Percentiles rank a stretch among this genome's conserved stretches.
Evolutionary conservation across 345 rosid genomes (phyloP).

Genomic region (Ceriops decandra): DNA sequence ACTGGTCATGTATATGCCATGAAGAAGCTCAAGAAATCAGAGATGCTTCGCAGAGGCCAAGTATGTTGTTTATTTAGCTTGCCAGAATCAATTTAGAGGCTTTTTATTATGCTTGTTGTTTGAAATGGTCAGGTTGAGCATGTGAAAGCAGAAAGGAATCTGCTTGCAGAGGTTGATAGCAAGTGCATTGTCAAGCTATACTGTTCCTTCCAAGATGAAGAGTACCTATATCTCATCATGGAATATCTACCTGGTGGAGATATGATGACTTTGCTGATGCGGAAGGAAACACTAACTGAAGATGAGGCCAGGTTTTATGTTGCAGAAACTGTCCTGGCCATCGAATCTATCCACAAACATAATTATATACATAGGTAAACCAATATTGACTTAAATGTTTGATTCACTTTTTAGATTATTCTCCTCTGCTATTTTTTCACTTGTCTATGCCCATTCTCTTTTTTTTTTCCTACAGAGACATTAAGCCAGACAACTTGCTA

Average conservation of each 20-base stretch:
- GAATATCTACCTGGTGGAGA: slow-evolving; percentile 79
- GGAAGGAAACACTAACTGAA: slow-evolving; percentile 57
- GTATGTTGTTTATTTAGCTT: slow-evolving; percentile 11
- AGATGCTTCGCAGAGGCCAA: slow-evolving; percentile 99
- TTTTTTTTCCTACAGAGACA: slow-evolving; percentile 42
- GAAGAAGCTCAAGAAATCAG: slow-evolving; percentile 90
- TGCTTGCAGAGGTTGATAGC: slow-evolving; percentile 74
- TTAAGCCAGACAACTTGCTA: slow-evolving; percentile 69
- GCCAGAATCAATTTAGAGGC: not conserved
- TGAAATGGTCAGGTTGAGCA: slow-evolving; percentile 54
- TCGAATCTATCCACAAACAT: slow-evolving; percentile 67
- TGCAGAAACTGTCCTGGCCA: slow-evolving; percentile 62
- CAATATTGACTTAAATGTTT: not conserved
- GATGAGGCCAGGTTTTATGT: slow-evolving; percentile 67
- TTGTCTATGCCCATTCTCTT: slow-evolving; percentile 8
- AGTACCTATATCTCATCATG: slow-evolving; percentile 61
- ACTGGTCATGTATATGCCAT: slow-evolving; percentile 93
- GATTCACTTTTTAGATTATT: slow-evolving; percentile 1
- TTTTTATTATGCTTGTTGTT: slow-evolving; percentile 14
- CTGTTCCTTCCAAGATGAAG: slow-evolving; percentile 71
- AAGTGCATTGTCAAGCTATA: slow-evolving; percentile 62
- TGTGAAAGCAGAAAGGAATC: slow-evolving; percentile 68
- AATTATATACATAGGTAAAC: slow-evolving; percentile 60
- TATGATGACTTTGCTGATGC: slow-evolving; percentile 72
- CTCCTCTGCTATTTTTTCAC: not conserved